Evolutionary conservation across 345 rosid genomes (phyloP).

Genomic region (Eucalyptus guilfoylei): DNA sequence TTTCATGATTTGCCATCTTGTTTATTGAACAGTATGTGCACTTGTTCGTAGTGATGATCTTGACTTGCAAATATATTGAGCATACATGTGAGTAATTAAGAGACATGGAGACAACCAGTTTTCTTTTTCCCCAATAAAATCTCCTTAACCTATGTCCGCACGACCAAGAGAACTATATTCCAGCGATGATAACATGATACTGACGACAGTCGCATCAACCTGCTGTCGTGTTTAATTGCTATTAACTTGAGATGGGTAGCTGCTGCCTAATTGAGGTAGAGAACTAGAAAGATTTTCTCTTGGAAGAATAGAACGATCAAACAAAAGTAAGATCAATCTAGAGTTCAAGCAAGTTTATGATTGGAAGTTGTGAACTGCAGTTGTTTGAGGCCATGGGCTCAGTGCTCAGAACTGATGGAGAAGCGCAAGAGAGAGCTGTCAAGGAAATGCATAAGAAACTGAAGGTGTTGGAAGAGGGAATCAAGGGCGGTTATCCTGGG

Average conservation of each 20-base stretch:
- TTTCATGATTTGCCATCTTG: not conserved
- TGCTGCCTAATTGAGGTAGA: not conserved
- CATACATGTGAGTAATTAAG: not conserved
- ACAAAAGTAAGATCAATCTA: not conserved
- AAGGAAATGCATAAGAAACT: conserved; percentile 13
- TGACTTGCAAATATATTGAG: not conserved
- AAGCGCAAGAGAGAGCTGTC: conserved; percentile 10
- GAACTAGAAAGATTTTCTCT: not conserved
- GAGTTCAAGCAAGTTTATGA: not conserved
- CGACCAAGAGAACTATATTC: not conserved
- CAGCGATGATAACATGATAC: not conserved
- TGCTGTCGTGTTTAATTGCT: not conserved
- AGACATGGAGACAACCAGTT: not conserved
- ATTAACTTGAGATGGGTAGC: not conserved
- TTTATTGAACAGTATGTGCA: not conserved
- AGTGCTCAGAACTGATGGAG: conserved; percentile 9
- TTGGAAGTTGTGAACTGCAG: not conserved
- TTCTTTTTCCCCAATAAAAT: not conserved
- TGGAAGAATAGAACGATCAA: not conserved
- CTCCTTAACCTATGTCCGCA: not conserved
- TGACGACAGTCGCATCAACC: not conserved
- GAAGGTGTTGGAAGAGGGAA: conserved; percentile 23
- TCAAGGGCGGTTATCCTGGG: conserved; percentile 1
- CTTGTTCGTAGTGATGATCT: not conserved
- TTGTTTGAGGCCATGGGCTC: not conserved